phyloP scores from a whole-genome alignment of 116 monocot species.

The Posidonia oceanica region DNA sequence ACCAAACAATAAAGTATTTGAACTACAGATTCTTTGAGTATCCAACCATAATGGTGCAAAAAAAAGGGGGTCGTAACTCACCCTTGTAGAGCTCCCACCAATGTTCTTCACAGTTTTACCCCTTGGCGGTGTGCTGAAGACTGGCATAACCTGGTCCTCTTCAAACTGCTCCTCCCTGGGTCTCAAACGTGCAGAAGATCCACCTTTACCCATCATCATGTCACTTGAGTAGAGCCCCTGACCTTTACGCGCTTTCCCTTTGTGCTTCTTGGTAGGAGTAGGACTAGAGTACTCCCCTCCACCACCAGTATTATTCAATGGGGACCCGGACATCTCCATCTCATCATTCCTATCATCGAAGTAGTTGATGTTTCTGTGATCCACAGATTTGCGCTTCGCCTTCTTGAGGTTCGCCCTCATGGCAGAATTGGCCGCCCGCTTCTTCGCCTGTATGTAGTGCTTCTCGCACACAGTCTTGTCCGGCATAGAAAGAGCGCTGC shows the following conservation, averaged over 20 bases:
- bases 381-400: constrained; percentile 23
- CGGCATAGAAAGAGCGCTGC: constrained; percentile 93
- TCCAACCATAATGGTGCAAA: not conserved
- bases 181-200: not conserved
- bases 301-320: constrained; percentile 15
- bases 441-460: constrained; percentile 98
- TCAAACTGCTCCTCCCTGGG: constrained; percentile 15
- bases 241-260: constrained; percentile 30
- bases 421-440: constrained; percentile 82
- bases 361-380: constrained; percentile 14
- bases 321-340: constrained; percentile 29
- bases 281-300: constrained; percentile 14
- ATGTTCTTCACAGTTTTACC: constrained; percentile 25
- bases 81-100: constrained; percentile 22
- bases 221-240: constrained; percentile 15
- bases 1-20: not conserved
- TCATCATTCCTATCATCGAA: constrained; percentile 17
- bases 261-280: constrained; percentile 28
- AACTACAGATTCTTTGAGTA: not conserved
- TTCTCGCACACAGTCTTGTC: constrained; percentile 99
- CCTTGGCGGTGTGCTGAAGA: constrained; percentile 10
- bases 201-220: constrained; percentile 5
- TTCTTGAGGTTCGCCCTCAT: constrained; percentile 65
- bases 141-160: constrained; percentile 11
- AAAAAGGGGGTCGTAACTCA: constrained; percentile 7